Evolutionary conservation across 164 flowering plant genomes (phyloP).

Genomic region (Taxillus chinensis): DNA sequence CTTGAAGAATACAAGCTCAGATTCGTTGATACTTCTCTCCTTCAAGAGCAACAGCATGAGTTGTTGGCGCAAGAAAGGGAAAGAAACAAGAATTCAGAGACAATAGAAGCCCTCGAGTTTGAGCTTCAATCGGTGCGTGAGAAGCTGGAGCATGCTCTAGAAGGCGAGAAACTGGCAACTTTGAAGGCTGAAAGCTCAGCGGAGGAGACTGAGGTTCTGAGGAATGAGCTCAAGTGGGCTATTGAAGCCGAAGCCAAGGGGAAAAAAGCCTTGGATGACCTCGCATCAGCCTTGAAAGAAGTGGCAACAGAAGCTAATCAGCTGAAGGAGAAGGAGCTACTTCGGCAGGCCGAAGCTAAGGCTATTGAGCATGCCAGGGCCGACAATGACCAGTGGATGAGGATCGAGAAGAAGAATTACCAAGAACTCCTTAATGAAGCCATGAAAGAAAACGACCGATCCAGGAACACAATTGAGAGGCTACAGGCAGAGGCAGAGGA

Average conservation of each 20-base stretch:
- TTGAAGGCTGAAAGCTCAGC: conserved; percentile 14
- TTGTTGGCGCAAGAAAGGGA: conserved; percentile 10
- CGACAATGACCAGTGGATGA: conserved; percentile 32
- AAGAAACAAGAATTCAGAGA: conserved; percentile 9
- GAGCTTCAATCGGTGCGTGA: conserved; percentile 31
- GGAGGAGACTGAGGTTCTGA: conserved; percentile 30
- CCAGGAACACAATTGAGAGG: conserved; percentile 41
- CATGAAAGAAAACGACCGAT: conserved; percentile 38
- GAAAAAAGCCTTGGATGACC: conserved; percentile 74
- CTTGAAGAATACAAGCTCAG: conserved; percentile 47
- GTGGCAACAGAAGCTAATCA: conserved; percentile 50
- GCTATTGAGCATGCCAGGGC: conserved; percentile 28
- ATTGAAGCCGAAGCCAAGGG: conserved; percentile 61
- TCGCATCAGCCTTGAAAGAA: conserved; percentile 64
- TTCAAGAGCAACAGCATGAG: conserved; percentile 21
- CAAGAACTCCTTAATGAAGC: conserved; percentile 33
- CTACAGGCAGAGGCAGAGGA: conserved; percentile 72
- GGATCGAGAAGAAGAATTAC: conserved; percentile 13
- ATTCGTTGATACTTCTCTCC: conserved; percentile 20
- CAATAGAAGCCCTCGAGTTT: conserved; percentile 20
- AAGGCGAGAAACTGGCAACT: conserved; percentile 21
- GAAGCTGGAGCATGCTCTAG: conserved; percentile 16
- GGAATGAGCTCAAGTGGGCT: conserved; percentile 46
- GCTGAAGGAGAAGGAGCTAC: conserved; percentile 29
- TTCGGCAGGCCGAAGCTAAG: conserved; percentile 16